Conservation (phyloP, 495 filamentous ascomycete species). For the Neurospora sp. region DNA sequence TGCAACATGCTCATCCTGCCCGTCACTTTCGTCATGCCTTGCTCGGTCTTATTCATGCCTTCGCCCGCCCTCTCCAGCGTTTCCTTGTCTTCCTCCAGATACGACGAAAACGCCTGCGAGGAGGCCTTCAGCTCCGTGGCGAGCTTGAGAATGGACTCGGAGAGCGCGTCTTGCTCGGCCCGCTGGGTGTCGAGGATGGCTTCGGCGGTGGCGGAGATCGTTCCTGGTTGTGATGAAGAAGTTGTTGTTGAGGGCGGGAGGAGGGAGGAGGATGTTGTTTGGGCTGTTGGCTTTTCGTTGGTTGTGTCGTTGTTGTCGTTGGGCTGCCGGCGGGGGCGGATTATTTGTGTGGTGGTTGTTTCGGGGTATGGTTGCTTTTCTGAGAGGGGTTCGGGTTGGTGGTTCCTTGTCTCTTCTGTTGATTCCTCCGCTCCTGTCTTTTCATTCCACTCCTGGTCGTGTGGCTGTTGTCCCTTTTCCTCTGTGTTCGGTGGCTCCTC, state of each 20-base stretch:
- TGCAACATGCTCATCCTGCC: constrained; percentile 62
- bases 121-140: constrained; percentile 69
- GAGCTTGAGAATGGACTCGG: constrained; percentile 64
- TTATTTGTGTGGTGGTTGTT: constrained; percentile 15
- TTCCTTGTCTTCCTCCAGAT: constrained; percentile 61
- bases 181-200: constrained; percentile 62
- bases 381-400: neutral
- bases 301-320: constrained; percentile 3
- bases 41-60: constrained; percentile 64
- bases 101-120: constrained; percentile 55
- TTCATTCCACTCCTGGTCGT: neutral
- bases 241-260: constrained; percentile 16
- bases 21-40: constrained; percentile 63
- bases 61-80: constrained; percentile 58
- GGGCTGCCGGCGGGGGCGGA: constrained; percentile 10
- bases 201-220: constrained; percentile 38
- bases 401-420: neutral
- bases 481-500: neutral
- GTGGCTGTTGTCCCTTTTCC: constrained; percentile 1
- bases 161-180: constrained; percentile 74
- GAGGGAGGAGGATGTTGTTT: constrained; percentile 24
- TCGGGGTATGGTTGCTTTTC: constrained; percentile 6
- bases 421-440: neutral
- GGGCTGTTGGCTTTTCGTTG: constrained; percentile 4
- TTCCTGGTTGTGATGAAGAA: constrained; percentile 6